Conservation (phyloP, 768 basidiomycete genomes). For the Rhodosporidiobolus odoratus region DNA sequence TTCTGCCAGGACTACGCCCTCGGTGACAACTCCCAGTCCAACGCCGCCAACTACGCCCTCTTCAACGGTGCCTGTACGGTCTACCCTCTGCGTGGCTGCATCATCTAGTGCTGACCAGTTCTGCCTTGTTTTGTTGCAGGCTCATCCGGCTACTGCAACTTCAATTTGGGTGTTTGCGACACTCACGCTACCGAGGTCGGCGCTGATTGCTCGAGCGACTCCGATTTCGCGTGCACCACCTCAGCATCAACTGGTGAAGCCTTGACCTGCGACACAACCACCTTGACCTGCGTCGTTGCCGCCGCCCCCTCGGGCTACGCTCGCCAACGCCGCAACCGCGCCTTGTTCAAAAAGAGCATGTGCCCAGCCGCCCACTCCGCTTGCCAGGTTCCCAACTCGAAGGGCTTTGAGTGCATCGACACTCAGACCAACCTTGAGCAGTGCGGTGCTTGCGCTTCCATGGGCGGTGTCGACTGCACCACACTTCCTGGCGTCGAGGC, state of each 20-base stretch:
- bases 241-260: not conserved
- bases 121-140: not conserved
- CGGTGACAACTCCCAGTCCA: not conserved
- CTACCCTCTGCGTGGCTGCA: too few species aligned
- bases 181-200: not conserved
- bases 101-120: not conserved
- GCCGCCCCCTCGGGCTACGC: conserved; percentile 7
- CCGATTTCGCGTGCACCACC: not conserved
- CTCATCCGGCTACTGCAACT: conserved; percentile 10
- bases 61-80: conserved; percentile 5
- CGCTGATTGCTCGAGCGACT: not conserved
- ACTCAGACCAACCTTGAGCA: conserved; percentile 1
- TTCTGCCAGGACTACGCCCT: conserved; percentile 15
- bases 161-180: not conserved
- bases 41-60: not conserved
- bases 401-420: conserved; percentile 24
- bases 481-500: not conserved
- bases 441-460: conserved; percentile 8
- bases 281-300: conserved; percentile 1
- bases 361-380: conserved; percentile 26
- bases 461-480: conserved; percentile 13
- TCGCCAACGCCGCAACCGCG: conserved; percentile 19
- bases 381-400: not conserved
- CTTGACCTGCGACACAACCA: not conserved
- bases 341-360: not conserved